Base-by-base conservation (phyloP, 176 grass and related monocot species). In the Zoysia pacifica region DNA sequence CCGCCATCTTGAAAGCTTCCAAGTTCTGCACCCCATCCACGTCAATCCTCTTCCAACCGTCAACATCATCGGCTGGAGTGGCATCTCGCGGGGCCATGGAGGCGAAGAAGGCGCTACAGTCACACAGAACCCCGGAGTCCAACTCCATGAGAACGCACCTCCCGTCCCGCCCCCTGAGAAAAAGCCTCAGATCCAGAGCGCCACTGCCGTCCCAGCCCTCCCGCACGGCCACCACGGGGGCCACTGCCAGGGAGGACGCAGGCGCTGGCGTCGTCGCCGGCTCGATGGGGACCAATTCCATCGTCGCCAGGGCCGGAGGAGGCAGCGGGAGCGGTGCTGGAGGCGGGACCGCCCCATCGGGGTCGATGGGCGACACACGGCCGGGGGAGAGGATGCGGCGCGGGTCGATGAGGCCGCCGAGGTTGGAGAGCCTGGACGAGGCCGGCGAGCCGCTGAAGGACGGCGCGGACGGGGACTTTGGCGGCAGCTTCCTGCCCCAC, bases 341-440 rank as follows among this genome's bases (percentile, higher is more conserved):
- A 13, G 41, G 70, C 36, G n/a, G 78, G 65, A 64, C 81, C 7
- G 14, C 69, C 15, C 65, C 72, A n/a, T 95, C 93, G 36, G 84
- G 89, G 37, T 96, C 90, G 54, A 96, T 96, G 10, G 93, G 93
- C 0, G 93, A 96, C 14, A 96, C 93, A 56, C 93, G 74, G 0
- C 90, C 93, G 0, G 93, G 93, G 7, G 93, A 92, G 36, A 92
- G 87, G 65, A 96, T 96, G 7, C 93, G 90, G 43, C 93, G 93
- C 37, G 85, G 89, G 39, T 85, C 89, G 73, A 91, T 91, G 71
- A 91, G 82, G 0, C 82, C 82, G 20, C 89, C 82, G 38, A 89
- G 86, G 0, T 81, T 83, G 7, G 78, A 76, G 0, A 86, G 84
- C 58, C 64, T 84, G 7, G 75, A 84, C n/a, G 90, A 82, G 3